These are phyloP conservation scores for Fraxinus pennsylvanica DNA, from an alignment of 257 asterid genomes.

Conservation along the genomic window DNA sequence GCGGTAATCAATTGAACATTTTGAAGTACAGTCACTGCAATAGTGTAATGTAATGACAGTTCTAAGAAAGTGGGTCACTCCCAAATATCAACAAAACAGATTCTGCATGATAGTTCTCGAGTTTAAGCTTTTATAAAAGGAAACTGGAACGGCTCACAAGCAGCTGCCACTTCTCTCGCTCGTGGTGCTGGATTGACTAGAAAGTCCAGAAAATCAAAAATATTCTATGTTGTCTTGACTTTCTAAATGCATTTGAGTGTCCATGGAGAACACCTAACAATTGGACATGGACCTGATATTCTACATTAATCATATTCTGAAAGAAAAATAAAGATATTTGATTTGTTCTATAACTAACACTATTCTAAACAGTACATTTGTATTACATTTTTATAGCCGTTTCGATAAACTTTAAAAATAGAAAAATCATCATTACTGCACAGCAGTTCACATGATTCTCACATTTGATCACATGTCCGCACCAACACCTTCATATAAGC, in stretches of 20 bases:
- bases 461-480: slow-evolving; percentile 3
- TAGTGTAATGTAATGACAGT: slow-evolving; percentile 11
- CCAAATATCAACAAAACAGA: background rate
- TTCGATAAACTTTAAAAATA: background rate
- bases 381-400: background rate
- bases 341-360: background rate
- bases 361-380: background rate
- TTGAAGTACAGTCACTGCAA: slow-evolving; percentile 27
- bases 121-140: background rate
- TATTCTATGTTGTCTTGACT: slow-evolving; percentile 1
- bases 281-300: background rate
- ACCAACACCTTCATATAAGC: background rate
- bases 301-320: background rate
- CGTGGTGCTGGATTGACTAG: background rate
- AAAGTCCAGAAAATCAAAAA: background rate
- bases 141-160: background rate
- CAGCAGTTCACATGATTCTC: background rate
- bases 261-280: slow-evolving; percentile 7
- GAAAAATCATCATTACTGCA: background rate
- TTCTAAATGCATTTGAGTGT: background rate
- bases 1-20: slow-evolving; percentile 40
- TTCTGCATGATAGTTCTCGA: background rate
- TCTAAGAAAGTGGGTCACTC: background rate
- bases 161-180: background rate
- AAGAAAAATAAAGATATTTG: background rate